Evolutionary conservation across 192 early-diverging fungal species (phyloP), one percentile per base, ranked within the genome.

Genomic region (Backusella tuberculispora): DNA sequence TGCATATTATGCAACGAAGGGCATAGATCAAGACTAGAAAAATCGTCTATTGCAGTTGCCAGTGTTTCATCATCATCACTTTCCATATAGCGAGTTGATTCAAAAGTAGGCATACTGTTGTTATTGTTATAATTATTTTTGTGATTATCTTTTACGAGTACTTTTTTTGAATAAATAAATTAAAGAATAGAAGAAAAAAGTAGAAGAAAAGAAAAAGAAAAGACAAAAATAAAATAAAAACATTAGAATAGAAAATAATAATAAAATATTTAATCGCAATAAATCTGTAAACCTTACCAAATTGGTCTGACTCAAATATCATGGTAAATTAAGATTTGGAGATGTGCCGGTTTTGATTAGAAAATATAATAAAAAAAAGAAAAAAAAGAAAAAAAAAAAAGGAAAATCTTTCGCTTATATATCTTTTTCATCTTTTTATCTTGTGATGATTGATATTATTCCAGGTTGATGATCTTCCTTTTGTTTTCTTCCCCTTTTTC

Each of bases 61-160:
- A 69, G 21, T 9, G 67, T 69, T 43, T 69, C 67, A 15, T 69
- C 67, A 6, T 69, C 67, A 14, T 69, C 67, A 44, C 67, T 69
- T 45, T 69, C 67, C 14, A 45, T 14, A 29, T 46, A 69, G 7
- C 26, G 44, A 21, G 42, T 34, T 24, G n/a, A n/a, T 67, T 9
- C n/a, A 21, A 19, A 17, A 2, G 40, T 21, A 42, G 40, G n/a
- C 21, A 69, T 46, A 24, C 13, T 63, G 6, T 63, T 63, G 29
- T 12, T 63, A 10, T 34, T 63, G 21, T 69, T 21, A 56, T n/a
- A 21, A 21, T 19, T 56, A 19, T 6, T 24, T 56, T 56, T 56
- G 12, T 56, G 21, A 24, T 56, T 56, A 56, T 56, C 50, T 56
- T 56, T 56, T 24, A 56, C 21, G 10, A 56, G 21, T 24, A 21